Evolutionary conservation across 108 stramenopile genomes (phyloP).

Genomic region (Conticribra guillardii): DNA sequence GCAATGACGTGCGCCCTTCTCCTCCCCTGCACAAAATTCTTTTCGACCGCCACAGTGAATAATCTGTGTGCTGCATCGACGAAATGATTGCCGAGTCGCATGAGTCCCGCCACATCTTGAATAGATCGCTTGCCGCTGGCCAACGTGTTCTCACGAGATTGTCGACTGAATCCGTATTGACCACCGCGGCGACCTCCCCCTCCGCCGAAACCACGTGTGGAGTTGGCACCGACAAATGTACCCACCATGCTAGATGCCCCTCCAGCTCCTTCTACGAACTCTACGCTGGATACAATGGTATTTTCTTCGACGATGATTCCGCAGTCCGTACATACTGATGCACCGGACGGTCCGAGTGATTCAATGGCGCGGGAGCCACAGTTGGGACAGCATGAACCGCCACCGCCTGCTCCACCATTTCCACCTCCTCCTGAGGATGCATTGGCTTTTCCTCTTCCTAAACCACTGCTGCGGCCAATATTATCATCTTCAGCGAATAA

Average conservation of each 20-base stretch:
- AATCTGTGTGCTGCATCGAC: constrained; percentile 93
- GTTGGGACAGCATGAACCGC: constrained; percentile 76
- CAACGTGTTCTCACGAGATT: constrained; percentile 91
- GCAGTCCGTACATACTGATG: constrained; percentile 86
- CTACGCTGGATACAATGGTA: constrained; percentile 87
- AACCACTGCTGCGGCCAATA: background rate
- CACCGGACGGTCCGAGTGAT: constrained; percentile 76
- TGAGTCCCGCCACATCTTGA: constrained; percentile 78
- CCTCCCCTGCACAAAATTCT: constrained; percentile 95
- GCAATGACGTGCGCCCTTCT: constrained; percentile 93
- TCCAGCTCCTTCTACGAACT: constrained; percentile 94
- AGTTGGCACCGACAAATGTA: constrained; percentile 85
- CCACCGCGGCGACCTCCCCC: constrained; percentile 61
- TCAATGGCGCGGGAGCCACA: constrained; percentile 88
- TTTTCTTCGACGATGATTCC: constrained; percentile 95
- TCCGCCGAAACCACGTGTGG: constrained; percentile 47
- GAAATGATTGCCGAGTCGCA: constrained; percentile 81
- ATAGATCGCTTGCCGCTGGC: constrained; percentile 87
- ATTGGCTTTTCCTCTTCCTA: background rate
- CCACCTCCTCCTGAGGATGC: background rate
- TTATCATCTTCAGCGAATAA: background rate
- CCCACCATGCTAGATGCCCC: constrained; percentile 85
- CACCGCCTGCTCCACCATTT: constrained; percentile 6
- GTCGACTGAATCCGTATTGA: constrained; percentile 86
- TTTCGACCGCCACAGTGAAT: constrained; percentile 93